These are phyloP conservation scores for Saturnispora mendoncae DNA, from an alignment of 805 yeast genomes.

Conservation along the genomic window DNA sequence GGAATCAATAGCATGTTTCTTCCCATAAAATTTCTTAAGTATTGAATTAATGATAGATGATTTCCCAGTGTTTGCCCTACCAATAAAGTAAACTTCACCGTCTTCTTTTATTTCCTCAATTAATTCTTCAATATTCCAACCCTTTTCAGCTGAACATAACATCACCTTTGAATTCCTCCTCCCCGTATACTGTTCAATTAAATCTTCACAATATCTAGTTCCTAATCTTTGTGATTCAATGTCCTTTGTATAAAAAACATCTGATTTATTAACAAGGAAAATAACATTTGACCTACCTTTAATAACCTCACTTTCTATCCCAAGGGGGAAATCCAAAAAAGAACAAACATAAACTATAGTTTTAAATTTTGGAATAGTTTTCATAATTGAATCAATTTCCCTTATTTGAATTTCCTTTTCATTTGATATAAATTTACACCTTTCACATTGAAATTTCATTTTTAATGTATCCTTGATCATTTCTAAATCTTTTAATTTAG, in stretches of 20 bases:
- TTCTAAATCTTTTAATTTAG: background rate
- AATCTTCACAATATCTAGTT: constrained; percentile 26
- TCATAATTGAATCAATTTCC: constrained; percentile 24
- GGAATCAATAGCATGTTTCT: background rate
- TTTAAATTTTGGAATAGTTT: constrained; percentile 35
- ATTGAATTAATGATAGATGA: constrained; percentile 49
- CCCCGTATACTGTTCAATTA: constrained; percentile 24
- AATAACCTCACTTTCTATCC: constrained; percentile 33
- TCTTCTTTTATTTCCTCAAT: constrained; percentile 29
- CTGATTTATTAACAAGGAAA: constrained; percentile 35
- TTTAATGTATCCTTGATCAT: background rate
- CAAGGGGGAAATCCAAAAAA: constrained; percentile 65
- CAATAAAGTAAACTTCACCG: constrained; percentile 43
- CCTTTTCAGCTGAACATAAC: constrained; percentile 40
- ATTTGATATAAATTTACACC: constrained; percentile 6
- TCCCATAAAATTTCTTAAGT: constrained; percentile 9
- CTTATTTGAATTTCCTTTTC: constrained; percentile 1
- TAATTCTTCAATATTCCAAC: constrained; percentile 44
- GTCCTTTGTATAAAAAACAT: constrained; percentile 27
- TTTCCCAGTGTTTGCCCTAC: constrained; percentile 65
- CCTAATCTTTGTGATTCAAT: constrained; percentile 19
- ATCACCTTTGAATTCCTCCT: constrained; percentile 31
- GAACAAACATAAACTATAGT: constrained; percentile 54
- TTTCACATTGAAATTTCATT: constrained; percentile 6
- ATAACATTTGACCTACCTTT: constrained; percentile 29